Evolutionary conservation across 805 yeast genomes (phyloP), one percentile per base, ranked within the genome.

Genomic region (Blastobotrys terrestris): DNA sequence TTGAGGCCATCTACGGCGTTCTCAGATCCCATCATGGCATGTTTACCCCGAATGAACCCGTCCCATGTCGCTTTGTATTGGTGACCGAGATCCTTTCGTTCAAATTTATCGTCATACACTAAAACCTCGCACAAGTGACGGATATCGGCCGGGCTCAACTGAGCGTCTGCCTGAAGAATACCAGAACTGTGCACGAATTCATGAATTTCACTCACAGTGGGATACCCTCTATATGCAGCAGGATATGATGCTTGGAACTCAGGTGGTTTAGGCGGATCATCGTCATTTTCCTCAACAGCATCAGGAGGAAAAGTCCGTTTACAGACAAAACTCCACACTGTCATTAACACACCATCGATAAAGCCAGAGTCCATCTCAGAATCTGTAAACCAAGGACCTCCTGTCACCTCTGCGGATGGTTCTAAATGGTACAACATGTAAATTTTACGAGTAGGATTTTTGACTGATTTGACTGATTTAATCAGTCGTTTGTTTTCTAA

Each of bases 311-410:
- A 86, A 0, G 96, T 80, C 60, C 78, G 80, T 31, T 82, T 78
- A 1, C 92, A 87, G 7, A 88, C 83, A 67, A 73, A 92, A 59
- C 94, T 76, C 96, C 97, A 94, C 5, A 91, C 82, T 44, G 91
- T 91, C 18, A 88, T 81, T 58, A 88, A 68, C 52, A 94, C 71
- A 47, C 89, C 81, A 59, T 88, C 92, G 54, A 94, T 91, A 63
- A 94, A 94, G 68, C 92, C 98, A 2, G 89, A 83, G 66, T 94
- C 99, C 53, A 94, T 75, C 68, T 94, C 98, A 39, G 91, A 83
- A 66, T 94, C 99, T 0, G 97, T 90, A 66, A 91, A 94, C 99
- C 99, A 94, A 2, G 98, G 98, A 3, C 99, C 99, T 58, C 99
- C 99, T 0, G 98, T 94, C 40, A 94, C 94, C 59, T 92, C 98